Evolutionary conservation across 73 alveolate genomes (phyloP), one percentile per base, ranked within the genome.

Genomic region (Paramecium sonneborni): DNA sequence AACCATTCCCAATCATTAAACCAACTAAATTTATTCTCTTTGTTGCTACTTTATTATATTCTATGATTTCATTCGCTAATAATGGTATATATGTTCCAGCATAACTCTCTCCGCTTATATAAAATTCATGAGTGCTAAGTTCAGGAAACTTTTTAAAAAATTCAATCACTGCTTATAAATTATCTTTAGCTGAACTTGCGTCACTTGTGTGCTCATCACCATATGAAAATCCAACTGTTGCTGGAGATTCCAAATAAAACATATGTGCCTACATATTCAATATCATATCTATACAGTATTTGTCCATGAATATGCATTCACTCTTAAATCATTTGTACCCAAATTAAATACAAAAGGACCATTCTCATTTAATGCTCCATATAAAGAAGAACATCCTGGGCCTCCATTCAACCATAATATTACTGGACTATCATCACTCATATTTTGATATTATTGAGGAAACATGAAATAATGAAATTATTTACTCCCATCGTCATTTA

Each of bases 371-470:
- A 95, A 90, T 87, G 96, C 93, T 1, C 98, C 99, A 72, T 93
- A 92, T 52, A 95, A 37, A 3, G 98, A 89, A 21, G 99, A 97
- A 86, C 99, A 97, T 9, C 99, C 99, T 5, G 99, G 99, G 7
- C 99, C 99, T 57, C 99, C 99, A 79, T 95, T 96, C 91, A 97
- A 89, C 99, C 99, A 97, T 43, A 97, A 34, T 7, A 97, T 92
- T n/a, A 97, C 85, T 11, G 94, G 94, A 43, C 38, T 82, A 15
- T 57, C 32, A 41, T 84, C 74, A 14, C 32, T 24, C 20, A 79
- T 8, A 39, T 44, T 37, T 11, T 55, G 57, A 85, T 34, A n/a
- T 18, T 24, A 2, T 23, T 26, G 43, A n/a, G 90, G 90, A 44
- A 43, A 79, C 62, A 85, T 34, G 43, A 85, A 79, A 28, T 79